phyloP scores from a whole-genome alignment of 306 rosid genomes.

The Albizia julibrissin region DNA sequence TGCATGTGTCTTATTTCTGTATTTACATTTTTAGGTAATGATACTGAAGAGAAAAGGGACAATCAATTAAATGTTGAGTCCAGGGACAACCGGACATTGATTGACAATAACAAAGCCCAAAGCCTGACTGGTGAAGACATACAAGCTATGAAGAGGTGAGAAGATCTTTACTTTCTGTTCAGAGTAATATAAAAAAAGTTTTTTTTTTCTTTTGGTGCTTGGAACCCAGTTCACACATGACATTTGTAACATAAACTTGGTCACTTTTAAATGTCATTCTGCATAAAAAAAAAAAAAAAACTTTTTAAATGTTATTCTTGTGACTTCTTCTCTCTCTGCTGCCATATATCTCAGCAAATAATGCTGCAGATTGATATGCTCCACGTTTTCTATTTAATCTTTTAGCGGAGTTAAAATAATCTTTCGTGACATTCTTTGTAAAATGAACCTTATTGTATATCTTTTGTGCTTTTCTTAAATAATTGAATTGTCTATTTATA shows the following conservation, averaged over 20 bases:
- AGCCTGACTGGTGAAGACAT: slow-evolving; percentile 86
- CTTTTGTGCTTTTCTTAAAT: neutral
- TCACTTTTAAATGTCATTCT: neutral
- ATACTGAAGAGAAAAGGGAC: slow-evolving; percentile 43
- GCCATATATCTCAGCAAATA: neutral
- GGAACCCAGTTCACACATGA: neutral
- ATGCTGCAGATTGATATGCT: neutral
- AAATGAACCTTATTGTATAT: slow-evolving; percentile 5
- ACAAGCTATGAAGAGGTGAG: slow-evolving; percentile 75
- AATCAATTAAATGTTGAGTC: slow-evolving; percentile 44
- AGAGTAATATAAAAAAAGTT: neutral
- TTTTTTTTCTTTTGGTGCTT: neutral
- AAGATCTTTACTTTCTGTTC: neutral
- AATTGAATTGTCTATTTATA: neutral
- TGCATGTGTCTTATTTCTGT: neutral
- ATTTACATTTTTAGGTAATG: slow-evolving; percentile 40
- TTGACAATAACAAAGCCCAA: slow-evolving; percentile 87
- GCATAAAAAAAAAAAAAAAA: no score
- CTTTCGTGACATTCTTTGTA: slow-evolving; percentile 1
- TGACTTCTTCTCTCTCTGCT: neutral
- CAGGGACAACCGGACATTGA: slow-evolving; percentile 69
- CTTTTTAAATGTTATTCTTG: neutral
- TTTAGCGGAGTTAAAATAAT: neutral
- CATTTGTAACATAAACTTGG: neutral
- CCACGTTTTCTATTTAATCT: neutral